phyloP scores from a whole-genome alignment of 129 eudicot species.

The Centella asiatica region DNA sequence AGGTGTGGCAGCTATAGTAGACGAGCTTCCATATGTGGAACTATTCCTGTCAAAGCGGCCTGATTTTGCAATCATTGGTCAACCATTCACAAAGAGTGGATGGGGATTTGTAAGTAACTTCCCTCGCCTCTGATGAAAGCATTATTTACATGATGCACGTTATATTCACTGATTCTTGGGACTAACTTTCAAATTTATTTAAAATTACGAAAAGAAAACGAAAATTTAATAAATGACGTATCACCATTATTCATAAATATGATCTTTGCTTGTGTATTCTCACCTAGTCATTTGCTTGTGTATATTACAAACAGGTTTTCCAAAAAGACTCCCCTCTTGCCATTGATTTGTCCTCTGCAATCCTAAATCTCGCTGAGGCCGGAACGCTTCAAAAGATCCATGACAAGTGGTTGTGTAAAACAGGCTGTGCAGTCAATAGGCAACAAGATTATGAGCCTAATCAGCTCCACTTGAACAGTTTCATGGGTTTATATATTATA shows the following conservation, averaged over 20 bases:
- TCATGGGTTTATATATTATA: conserved; percentile 40
- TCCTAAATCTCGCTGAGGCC: conserved; percentile 38
- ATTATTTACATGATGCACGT: background rate
- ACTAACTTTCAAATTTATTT: too few species aligned
- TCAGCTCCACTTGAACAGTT: conserved; percentile 45
- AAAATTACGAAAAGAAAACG: too few species aligned
- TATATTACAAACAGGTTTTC: conserved; percentile 36
- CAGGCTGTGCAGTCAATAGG: conserved; percentile 24
- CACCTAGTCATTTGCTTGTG: background rate
- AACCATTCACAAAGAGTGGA: conserved; percentile 62
- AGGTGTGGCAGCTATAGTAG: conserved; percentile 70
- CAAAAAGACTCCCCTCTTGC: conserved; percentile 58
- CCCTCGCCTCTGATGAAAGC: background rate
- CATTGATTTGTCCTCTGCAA: conserved; percentile 36
- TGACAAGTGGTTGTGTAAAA: conserved; percentile 38
- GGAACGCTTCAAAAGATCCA: conserved; percentile 55
- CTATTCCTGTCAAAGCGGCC: conserved; percentile 33
- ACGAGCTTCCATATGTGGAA: conserved; percentile 66
- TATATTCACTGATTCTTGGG: background rate
- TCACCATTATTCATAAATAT: background rate
- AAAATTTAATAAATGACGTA: background rate
- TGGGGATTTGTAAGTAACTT: conserved; percentile 79
- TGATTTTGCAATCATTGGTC: conserved; percentile 48
- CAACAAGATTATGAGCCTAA: conserved; percentile 29
- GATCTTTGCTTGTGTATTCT: background rate